Conservation (phyloP, 2,329 filamentous ascomycete genomes). For the Nakataea oryzae region DNA sequence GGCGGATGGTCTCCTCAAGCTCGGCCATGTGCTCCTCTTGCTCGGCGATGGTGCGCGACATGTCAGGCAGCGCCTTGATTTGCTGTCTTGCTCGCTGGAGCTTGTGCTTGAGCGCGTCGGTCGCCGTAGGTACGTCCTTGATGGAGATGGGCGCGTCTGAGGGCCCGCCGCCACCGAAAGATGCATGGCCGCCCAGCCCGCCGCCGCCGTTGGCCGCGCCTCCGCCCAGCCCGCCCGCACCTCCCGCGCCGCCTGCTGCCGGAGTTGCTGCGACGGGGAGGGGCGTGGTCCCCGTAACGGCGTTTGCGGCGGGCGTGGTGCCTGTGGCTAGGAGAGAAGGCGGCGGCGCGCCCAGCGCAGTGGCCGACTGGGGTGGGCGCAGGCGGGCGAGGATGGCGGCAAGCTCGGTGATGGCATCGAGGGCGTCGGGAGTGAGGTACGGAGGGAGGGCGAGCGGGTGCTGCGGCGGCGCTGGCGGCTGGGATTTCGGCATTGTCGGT, state of each 20-base stretch:
- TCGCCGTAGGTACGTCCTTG: conserved; percentile 72
- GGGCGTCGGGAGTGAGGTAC: conserved; percentile 67
- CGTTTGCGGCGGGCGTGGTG: conserved; percentile 23
- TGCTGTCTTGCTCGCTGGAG: conserved; percentile 66
- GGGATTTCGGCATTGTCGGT: neutral
- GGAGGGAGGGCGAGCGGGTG: conserved; percentile 43
- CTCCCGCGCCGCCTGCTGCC: neutral
- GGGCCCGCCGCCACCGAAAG: conserved; percentile 14
- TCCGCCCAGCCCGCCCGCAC: conserved; percentile 7
- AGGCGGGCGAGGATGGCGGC: conserved; percentile 69
- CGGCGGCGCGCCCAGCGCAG: conserved; percentile 16
- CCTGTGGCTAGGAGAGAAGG: conserved; percentile 14
- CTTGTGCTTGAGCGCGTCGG: conserved; percentile 71
- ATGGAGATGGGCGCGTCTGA: conserved; percentile 26
- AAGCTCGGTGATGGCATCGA: conserved; percentile 78
- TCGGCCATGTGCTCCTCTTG: conserved; percentile 61
- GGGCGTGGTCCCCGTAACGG: conserved; percentile 17
- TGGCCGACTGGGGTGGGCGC: conserved; percentile 34
- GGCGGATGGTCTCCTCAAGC: conserved; percentile 52
- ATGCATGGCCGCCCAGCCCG: conserved; percentile 16
- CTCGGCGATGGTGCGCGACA: conserved; percentile 54
- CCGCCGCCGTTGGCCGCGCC: conserved; percentile 17
- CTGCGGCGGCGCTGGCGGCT: conserved; percentile 1
- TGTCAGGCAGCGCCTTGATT: conserved; percentile 57
- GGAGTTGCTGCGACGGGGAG: conserved; percentile 19